Evolutionary conservation across 1,284 basidiomycete genomes (phyloP), one percentile per base, ranked within the genome.

Genomic region (Trichosporon sp.): DNA sequence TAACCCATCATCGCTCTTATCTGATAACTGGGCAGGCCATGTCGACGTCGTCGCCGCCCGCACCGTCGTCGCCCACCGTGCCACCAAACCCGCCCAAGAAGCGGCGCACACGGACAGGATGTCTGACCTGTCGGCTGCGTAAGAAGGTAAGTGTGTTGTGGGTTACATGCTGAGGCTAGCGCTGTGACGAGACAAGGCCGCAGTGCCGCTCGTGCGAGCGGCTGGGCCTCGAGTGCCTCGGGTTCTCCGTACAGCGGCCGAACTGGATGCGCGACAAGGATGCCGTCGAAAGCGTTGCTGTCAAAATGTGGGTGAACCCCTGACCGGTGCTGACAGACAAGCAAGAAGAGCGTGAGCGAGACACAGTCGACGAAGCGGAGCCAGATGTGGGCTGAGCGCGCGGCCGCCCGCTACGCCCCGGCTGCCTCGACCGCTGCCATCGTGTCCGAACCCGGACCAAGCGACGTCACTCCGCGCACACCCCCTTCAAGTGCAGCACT

Each of bases 191-290:
- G 78, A 74, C 86, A 85, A 63, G 88, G 88, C 74, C 77, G 78
- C 85, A 86, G 13, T 93, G 92, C 83, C 85, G 87, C 75, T 92
- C 91, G 0, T 93, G 92, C 74, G 85, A 87, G 44, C 89, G 92
- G 62, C 88, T 93, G 31, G 86, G 88, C 34, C 86, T 93, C n/a
- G 89, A 93, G 73, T 93, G 92, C 74, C 87, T 93, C 58, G 92
- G 92, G 27, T 93, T 91, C 78, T 90, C 91, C 58, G 87, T 88
- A 23, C 92, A 92, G 76, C 88, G 92, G 64, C 91, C 91, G 12
- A 90, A 91, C n/a, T 92, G 90, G 90, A 85, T 92, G 76, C 87
- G 89, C 81, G 65, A 69, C 35, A 62, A 68, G 29, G 69, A 68
- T 5, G 65, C 56, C 1, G 65, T 65, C 9, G 64, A 64, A 18